A percentile compares a stretch with the other conserved stretches of the same genome.
Evolutionary conservation across 2,329 filamentous ascomycete genomes (phyloP).

Genomic region (Teratosphaeria nubilosa): DNA sequence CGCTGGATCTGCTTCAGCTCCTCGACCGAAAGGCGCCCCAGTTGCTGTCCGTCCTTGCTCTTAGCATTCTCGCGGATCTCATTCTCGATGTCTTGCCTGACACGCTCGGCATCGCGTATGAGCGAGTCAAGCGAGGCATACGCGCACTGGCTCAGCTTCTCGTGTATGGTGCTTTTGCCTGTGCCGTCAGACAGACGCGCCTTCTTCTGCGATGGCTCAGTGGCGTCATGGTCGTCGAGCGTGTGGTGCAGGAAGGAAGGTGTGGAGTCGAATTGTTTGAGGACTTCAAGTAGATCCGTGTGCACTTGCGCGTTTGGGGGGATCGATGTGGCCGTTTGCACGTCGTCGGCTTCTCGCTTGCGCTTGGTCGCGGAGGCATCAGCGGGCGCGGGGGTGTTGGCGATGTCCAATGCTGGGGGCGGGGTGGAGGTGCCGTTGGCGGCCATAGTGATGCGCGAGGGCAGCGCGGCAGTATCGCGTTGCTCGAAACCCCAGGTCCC

Average conservation of each 20-base stretch:
- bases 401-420: conserved; percentile 1
- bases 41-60: conserved; percentile 8
- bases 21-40: conserved; percentile 24
- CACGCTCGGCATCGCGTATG: conserved; percentile 32
- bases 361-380: conserved; percentile 28
- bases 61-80: conserved; percentile 21
- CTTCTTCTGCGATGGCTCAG: conserved; percentile 36
- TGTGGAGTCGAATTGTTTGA: conserved; percentile 36
- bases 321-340: neutral
- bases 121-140: conserved; percentile 36
- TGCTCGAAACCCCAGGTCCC: conserved; percentile 4
- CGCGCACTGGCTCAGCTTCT: conserved; percentile 26
- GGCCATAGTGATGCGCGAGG: conserved; percentile 11
- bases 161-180: conserved; percentile 28
- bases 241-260: conserved; percentile 35
- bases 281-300: conserved; percentile 31
- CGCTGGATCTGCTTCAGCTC: conserved; percentile 27
- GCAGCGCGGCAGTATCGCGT: neutral
- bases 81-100: conserved; percentile 29
- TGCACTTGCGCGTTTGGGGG: conserved; percentile 21
- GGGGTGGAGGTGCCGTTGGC: conserved; percentile 14
- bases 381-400: conserved; percentile 6
- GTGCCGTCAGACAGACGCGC: conserved; percentile 29
- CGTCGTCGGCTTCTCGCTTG: conserved; percentile 32
- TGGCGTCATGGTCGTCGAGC: conserved; percentile 22